These are phyloP conservation scores for Neostapfia colusana DNA, from an alignment of 176 grass and related monocot genomes.

Conservation along the genomic window DNA sequence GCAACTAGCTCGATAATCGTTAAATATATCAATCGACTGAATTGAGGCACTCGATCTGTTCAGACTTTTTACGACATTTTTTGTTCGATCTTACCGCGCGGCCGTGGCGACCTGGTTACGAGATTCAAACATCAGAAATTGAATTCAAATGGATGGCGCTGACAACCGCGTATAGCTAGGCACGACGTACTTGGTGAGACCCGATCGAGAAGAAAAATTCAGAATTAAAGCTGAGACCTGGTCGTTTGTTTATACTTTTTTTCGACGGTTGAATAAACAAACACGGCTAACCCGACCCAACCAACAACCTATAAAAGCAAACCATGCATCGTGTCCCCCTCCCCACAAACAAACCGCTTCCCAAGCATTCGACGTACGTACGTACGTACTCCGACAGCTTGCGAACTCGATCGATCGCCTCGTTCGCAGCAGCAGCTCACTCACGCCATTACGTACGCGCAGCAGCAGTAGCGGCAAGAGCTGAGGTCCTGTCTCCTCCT, in stretches of 20 bases:
- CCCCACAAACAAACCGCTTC: not conserved
- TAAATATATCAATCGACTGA: no score
- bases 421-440: not conserved
- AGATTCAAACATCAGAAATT: not conserved
- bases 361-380: no score
- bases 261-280: not conserved
- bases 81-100: not conserved
- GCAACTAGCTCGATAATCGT: no score
- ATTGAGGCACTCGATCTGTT: no score
- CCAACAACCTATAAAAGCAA: not conserved
- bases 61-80: no score
- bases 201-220: not conserved
- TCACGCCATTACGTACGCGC: no score
- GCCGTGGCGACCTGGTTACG: not conserved
- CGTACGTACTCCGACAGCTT: not conserved
- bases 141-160: constrained; percentile 4
- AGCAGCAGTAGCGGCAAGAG: no score
- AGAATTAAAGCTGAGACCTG: not conserved
- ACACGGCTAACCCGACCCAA: no score
- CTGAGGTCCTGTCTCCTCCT: no score
- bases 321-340: not conserved
- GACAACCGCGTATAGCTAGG: not conserved
- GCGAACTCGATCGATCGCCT: no score
- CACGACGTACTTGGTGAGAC: not conserved
- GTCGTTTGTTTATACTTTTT: not conserved